Conservation (phyloP, 768 basidiomycete species). For the Phaeotremella fagi region DNA sequence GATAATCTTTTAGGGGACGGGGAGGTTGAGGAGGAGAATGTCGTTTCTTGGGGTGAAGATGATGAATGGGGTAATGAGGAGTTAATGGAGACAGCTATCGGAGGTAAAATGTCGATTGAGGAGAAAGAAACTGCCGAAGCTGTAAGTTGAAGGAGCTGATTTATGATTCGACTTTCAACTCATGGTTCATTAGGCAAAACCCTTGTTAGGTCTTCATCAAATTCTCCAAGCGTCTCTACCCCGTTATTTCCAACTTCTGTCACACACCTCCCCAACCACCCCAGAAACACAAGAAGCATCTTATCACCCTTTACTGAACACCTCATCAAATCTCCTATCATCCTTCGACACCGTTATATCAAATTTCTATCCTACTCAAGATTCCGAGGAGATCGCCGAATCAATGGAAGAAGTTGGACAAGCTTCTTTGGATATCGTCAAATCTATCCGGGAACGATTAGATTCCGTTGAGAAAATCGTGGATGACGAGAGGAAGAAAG, state of each 20-base stretch:
- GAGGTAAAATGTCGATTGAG: slow-evolving; percentile 18
- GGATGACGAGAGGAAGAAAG: not conserved
- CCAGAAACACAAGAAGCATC: not conserved
- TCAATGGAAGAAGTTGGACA: slow-evolving; percentile 15
- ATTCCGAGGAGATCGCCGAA: slow-evolving; percentile 20
- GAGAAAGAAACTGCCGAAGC: slow-evolving; percentile 19
- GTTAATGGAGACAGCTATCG: slow-evolving; percentile 14
- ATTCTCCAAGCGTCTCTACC: slow-evolving; percentile 31
- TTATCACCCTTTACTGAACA: slow-evolving; percentile 14
- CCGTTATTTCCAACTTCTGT: slow-evolving; percentile 15
- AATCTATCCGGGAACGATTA: not conserved
- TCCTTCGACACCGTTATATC: slow-evolving; percentile 34
- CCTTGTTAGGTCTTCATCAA: slow-evolving; percentile 31
- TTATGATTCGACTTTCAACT: too few species aligned
- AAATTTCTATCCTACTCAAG: slow-evolving; percentile 33
- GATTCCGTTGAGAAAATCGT: not conserved
- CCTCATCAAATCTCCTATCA: slow-evolving; percentile 12
- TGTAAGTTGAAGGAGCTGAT: slow-evolving; percentile 13
- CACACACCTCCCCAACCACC: not conserved
- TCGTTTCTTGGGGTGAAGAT: slow-evolving; percentile 19
- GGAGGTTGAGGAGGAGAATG: slow-evolving; percentile 12
- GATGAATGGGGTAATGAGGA: not conserved
- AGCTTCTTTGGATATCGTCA: slow-evolving; percentile 4
- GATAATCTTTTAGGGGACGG: slow-evolving; percentile 7
- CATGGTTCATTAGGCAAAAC: slow-evolving; percentile 23